Percentiles rank a stretch among this genome's conserved stretches.
Evolutionary conservation across 2,329 filamentous ascomycete genomes (phyloP).

Genomic region (Trichoderma atroviride): DNA sequence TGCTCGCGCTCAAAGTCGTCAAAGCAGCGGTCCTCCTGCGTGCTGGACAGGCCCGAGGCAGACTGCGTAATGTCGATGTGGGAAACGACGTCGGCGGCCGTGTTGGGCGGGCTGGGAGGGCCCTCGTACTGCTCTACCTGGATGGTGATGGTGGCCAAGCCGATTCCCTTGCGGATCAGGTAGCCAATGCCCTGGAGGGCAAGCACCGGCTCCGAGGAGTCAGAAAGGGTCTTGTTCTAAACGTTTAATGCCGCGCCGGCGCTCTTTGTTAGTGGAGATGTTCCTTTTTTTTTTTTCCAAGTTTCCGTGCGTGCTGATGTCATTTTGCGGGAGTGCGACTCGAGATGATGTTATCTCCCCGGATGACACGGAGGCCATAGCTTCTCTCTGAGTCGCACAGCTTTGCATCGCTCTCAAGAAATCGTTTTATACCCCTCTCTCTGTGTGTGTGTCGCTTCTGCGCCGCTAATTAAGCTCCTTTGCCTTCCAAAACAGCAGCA

Average conservation of each 20-base stretch:
- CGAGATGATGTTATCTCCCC: background rate
- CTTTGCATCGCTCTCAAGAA: background rate
- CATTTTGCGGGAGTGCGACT: background rate
- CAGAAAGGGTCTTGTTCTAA: conserved; percentile 76
- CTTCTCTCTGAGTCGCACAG: background rate
- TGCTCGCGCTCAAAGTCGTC: conserved; percentile 62
- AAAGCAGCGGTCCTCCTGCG: conserved; percentile 56
- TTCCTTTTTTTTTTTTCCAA: background rate
- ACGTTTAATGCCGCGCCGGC: background rate
- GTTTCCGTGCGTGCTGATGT: conserved; percentile 10
- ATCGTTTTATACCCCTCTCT: background rate
- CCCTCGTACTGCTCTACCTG: conserved; percentile 59
- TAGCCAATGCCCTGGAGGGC: conserved; percentile 72
- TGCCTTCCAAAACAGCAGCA: background rate
- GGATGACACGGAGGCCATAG: background rate
- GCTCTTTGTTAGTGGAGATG: conserved; percentile 7
- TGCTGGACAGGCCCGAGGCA: conserved; percentile 72
- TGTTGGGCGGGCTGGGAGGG: conserved; percentile 46
- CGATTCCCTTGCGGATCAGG: conserved; percentile 72
- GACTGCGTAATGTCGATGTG: conserved; percentile 75
- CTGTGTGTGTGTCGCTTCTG: no score
- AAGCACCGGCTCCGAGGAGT: conserved; percentile 69
- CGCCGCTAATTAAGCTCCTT: background rate
- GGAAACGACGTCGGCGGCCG: conserved; percentile 46
- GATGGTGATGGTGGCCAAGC: conserved; percentile 69